Percentiles rank a stretch among this genome's conserved stretches.
Evolutionary conservation across 352 stramenopile species (phyloP).

Genomic region (Phytophthora fragariae): DNA sequence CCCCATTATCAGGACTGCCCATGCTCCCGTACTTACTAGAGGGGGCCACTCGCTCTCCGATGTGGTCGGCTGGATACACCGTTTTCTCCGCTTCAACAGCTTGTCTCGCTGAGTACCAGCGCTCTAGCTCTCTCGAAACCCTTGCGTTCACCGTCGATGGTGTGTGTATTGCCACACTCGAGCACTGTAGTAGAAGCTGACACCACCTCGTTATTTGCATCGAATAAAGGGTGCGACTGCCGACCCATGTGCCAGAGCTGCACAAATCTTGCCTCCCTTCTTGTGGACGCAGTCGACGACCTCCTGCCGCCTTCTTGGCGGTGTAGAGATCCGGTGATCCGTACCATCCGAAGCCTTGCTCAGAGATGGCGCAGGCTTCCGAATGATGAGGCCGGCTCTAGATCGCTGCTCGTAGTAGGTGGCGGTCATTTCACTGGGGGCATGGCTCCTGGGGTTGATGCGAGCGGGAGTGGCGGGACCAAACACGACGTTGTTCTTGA

Average conservation of each 20-base stretch:
- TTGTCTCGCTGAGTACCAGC: slow-evolving; percentile 41
- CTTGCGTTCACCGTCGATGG: slow-evolving; percentile 27
- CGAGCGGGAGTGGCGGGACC: slow-evolving; percentile 49
- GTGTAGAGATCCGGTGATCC: slow-evolving; percentile 54
- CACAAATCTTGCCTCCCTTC: slow-evolving; percentile 72
- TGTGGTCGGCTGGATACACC: slow-evolving; percentile 36
- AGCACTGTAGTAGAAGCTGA: slow-evolving; percentile 40
- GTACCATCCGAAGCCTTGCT: slow-evolving; percentile 42
- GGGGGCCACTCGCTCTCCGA: slow-evolving; percentile 43
- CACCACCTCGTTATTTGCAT: slow-evolving; percentile 59
- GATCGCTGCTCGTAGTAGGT: slow-evolving; percentile 56
- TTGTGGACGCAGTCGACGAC: slow-evolving; percentile 70
- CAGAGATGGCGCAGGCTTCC: slow-evolving; percentile 50
- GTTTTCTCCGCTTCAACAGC: slow-evolving; percentile 62
- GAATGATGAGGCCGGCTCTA: slow-evolving; percentile 55
- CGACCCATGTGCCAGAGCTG: slow-evolving; percentile 90
- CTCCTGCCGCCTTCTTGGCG: slow-evolving; percentile 42
- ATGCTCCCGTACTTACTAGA: slow-evolving; percentile 43
- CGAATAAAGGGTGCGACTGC: slow-evolving; percentile 60
- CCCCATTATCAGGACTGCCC: slow-evolving; percentile 39
- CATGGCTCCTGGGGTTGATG: slow-evolving; percentile 22
- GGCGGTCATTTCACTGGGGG: slow-evolving; percentile 34
- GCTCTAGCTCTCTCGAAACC: slow-evolving; percentile 33
- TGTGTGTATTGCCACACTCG: slow-evolving; percentile 36
- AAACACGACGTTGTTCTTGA: slow-evolving; percentile 60